phyloP scores from a whole-genome alignment of 352 stramenopile species.

The Thalassiosira mediterranea region DNA sequence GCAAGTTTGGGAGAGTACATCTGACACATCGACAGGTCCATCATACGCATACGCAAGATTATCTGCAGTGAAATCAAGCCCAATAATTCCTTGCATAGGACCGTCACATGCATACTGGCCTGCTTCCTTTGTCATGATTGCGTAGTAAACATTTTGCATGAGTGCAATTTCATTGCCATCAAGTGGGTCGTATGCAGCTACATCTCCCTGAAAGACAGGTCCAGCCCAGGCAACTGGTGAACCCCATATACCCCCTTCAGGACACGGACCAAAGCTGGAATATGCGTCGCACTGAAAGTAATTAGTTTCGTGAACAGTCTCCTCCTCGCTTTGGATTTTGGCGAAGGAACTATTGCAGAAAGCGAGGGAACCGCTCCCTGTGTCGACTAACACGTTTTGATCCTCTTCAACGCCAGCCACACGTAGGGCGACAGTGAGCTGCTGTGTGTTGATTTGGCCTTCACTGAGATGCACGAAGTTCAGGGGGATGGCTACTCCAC shows the following conservation, averaged over 20 bases:
- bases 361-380: no score
- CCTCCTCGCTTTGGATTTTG: neutral
- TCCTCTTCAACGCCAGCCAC: neutral
- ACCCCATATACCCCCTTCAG: neutral
- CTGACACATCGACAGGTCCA: neutral
- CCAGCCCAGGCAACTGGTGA: neutral
- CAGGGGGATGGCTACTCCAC: neutral
- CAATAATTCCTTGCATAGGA: neutral
- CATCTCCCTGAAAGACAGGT: neutral
- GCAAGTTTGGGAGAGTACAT: neutral
- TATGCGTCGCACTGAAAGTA: neutral
- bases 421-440: neutral
- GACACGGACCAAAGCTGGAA: neutral
- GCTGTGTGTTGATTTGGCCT: neutral
- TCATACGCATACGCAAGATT: neutral
- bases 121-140: neutral
- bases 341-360: no score
- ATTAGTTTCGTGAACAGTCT: neutral
- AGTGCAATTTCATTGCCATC: neutral
- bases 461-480: neutral
- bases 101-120: neutral
- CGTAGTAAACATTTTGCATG: neutral
- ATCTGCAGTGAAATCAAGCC: neutral
- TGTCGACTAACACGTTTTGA: no score
- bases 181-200: neutral